These are phyloP conservation scores for Phytophthora macrochlamydospora DNA, from an alignment of 352 stramenopile genomes.

Conservation along the genomic window DNA sequence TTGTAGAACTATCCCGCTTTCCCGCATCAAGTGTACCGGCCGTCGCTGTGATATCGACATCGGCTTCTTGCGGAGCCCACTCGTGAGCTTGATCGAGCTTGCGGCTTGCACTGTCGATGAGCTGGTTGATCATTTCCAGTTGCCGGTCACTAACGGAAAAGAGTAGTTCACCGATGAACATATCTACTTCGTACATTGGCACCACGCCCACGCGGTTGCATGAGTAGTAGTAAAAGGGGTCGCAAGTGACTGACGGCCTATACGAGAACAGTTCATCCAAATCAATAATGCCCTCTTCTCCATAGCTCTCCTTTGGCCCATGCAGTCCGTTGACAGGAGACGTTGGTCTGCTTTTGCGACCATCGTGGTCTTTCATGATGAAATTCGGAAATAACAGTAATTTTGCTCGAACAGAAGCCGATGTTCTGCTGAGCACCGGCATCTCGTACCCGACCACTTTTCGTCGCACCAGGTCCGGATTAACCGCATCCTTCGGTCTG, in stretches of 20 bases:
- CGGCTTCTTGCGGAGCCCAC: background rate
- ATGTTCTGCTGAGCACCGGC: slow-evolving; percentile 75
- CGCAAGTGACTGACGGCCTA: slow-evolving; percentile 52
- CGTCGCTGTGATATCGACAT: background rate
- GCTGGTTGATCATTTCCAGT: slow-evolving; percentile 78
- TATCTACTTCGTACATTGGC: slow-evolving; percentile 68
- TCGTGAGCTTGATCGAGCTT: slow-evolving; percentile 31
- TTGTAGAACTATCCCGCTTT: background rate
- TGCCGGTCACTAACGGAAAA: slow-evolving; percentile 87
- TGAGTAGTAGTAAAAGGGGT: slow-evolving; percentile 78
- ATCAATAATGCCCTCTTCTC: slow-evolving; percentile 34
- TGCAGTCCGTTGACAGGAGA: slow-evolving; percentile 17
- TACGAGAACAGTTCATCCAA: slow-evolving; percentile 44
- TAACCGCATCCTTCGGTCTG: slow-evolving; percentile 27
- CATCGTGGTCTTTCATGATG: slow-evolving; percentile 11
- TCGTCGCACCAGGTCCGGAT: slow-evolving; percentile 46
- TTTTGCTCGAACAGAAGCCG: slow-evolving; percentile 61
- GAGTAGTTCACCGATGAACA: slow-evolving; percentile 70
- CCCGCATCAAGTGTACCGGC: background rate
- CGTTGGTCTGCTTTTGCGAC: slow-evolving; percentile 14
- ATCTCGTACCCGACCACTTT: slow-evolving; percentile 85
- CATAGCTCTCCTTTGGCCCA: background rate
- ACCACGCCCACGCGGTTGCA: slow-evolving; percentile 44
- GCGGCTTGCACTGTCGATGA: slow-evolving; percentile 48
- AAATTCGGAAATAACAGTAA: slow-evolving; percentile 45